Evolutionary conservation across 441 rosid species (phyloP).

Genomic region (Gossypium trilobum): DNA sequence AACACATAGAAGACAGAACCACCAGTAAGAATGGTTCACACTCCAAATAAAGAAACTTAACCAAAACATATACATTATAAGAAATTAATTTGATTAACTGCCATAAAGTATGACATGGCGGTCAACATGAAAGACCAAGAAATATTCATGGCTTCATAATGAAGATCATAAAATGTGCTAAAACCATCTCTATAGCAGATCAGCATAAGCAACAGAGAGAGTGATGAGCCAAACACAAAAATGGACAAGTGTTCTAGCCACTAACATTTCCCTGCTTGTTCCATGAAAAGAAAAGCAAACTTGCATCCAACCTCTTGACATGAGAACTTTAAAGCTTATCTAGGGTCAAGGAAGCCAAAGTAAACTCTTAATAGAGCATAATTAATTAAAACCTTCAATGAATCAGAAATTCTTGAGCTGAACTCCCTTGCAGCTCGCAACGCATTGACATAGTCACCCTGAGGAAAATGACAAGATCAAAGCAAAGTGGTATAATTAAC

Average conservation of each 20-base stretch:
- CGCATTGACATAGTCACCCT: conserved; percentile 65
- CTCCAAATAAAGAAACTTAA: neutral
- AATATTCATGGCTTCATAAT: neutral
- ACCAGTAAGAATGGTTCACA: neutral
- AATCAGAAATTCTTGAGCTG: conserved; percentile 48
- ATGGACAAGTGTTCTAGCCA: neutral
- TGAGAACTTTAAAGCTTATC: neutral
- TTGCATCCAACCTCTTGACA: neutral
- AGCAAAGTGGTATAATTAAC: neutral
- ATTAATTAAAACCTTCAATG: conserved; percentile 39
- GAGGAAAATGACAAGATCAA: conserved; percentile 19
- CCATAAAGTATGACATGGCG: neutral
- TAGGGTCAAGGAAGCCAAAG: conserved; percentile 5
- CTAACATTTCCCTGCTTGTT: neutral
- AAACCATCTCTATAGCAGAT: neutral
- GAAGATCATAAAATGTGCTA: neutral
- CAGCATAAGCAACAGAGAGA: neutral
- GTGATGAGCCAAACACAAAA: neutral
- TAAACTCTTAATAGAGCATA: neutral
- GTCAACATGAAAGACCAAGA: neutral
- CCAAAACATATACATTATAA: neutral
- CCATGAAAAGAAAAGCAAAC: neutral
- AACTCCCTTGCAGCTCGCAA: conserved; percentile 65
- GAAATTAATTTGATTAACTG: neutral
- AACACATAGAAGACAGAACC: neutral